Conservation (phyloP, 768 basidiomycete genomes). For the Rhodotorula taiwanensis region DNA sequence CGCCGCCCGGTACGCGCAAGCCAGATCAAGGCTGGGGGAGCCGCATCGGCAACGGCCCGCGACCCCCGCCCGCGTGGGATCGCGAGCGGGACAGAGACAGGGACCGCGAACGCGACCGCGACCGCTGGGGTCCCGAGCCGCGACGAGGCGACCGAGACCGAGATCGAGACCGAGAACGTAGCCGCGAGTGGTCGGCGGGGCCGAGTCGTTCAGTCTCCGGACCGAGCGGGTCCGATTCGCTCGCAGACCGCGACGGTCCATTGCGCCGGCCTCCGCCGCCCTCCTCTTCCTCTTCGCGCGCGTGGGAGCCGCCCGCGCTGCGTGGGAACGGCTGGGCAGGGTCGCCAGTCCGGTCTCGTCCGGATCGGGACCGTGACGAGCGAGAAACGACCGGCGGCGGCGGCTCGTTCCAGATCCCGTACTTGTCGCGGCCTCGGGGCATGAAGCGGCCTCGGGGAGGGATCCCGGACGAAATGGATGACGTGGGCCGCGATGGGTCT, state of each 20-base stretch:
- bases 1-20: too few relatives aligned
- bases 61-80: background rate
- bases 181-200: background rate
- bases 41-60: background rate
- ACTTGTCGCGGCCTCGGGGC: background rate
- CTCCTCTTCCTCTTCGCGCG: too few relatives aligned
- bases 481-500: too few relatives aligned
- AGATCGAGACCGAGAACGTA: background rate
- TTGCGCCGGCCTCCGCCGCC: too few relatives aligned
- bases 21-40: background rate
- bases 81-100: slow-evolving; percentile 12
- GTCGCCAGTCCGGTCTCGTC: background rate
- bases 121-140: too few relatives aligned
- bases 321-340: background rate
- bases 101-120: slow-evolving; percentile 2
- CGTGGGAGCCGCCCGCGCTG: background rate
- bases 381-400: background rate
- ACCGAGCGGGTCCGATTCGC: too few relatives aligned
- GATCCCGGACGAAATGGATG: background rate
- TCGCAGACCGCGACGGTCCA: background rate
- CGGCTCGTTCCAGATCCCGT: slow-evolving; percentile 14
- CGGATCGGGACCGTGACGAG: too few relatives aligned
- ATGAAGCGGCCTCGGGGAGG: background rate
- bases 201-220: too few relatives aligned
- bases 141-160: background rate